phyloP scores from a whole-genome alignment of 2,329 filamentous ascomycete genomes.

The Aureobasidium zeae region DNA sequence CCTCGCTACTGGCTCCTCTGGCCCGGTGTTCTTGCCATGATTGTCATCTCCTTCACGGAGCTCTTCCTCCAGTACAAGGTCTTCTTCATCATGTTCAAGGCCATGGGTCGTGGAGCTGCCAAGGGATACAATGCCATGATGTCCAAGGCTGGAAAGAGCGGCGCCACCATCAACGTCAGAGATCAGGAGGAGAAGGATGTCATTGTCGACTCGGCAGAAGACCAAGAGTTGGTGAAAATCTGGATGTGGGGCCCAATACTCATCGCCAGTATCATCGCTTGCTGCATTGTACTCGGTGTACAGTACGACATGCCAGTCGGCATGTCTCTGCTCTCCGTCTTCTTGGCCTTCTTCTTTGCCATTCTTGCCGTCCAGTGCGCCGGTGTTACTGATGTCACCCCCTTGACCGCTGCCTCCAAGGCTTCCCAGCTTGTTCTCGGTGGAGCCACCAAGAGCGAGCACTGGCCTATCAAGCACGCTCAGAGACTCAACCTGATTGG shows the following conservation, averaged over 20 bases:
- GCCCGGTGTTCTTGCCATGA: constrained; percentile 44
- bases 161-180: neutral
- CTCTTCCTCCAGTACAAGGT: constrained; percentile 34
- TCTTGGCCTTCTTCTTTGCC: constrained; percentile 52
- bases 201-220: constrained; percentile 42
- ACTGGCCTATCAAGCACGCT: constrained; percentile 42
- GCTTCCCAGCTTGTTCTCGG: constrained; percentile 61
- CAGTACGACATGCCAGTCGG: constrained; percentile 50
- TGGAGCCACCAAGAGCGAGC: constrained; percentile 50
- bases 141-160: neutral
- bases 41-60: constrained; percentile 40
- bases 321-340: constrained; percentile 46
- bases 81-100: constrained; percentile 40
- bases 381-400: constrained; percentile 48
- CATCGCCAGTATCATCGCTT: constrained; percentile 39
- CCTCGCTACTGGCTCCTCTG: constrained; percentile 46
- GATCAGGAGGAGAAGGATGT: constrained; percentile 30
- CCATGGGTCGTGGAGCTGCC: constrained; percentile 40
- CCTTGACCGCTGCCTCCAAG: constrained; percentile 58
- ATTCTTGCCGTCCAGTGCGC: constrained; percentile 54
- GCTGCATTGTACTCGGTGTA: constrained; percentile 44
- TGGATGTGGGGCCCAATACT: constrained; percentile 47
- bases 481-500: constrained; percentile 59
- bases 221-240: constrained; percentile 41
- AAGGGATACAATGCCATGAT: constrained; percentile 33